These are phyloP conservation scores for Salvia miltiorrhiza DNA, from an alignment of 257 asterid genomes.

Conservation along the genomic window DNA sequence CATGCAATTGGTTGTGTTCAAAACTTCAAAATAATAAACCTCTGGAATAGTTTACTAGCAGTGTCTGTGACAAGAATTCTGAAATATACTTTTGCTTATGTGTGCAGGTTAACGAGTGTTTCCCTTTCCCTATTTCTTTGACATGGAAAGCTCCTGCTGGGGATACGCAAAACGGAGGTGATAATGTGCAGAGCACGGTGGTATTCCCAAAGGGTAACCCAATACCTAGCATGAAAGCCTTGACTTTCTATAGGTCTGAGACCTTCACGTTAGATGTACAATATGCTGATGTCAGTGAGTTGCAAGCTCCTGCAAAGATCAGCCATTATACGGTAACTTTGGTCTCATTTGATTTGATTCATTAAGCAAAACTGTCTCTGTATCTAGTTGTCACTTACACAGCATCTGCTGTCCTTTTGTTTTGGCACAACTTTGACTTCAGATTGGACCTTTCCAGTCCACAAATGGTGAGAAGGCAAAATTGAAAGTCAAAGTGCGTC, in stretches of 20 bases:
- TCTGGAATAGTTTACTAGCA: not conserved
- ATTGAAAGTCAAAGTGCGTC: slow-evolving; percentile 74
- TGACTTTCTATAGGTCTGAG: slow-evolving; percentile 76
- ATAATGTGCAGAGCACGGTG: slow-evolving; percentile 64
- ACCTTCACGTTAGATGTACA: slow-evolving; percentile 67
- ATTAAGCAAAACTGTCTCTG: not conserved
- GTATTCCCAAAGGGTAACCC: slow-evolving; percentile 92
- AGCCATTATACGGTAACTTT: slow-evolving; percentile 75
- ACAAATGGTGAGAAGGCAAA: slow-evolving; percentile 60
- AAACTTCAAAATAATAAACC: not conserved
- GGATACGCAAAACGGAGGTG: slow-evolving; percentile 62
- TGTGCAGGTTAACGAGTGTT: slow-evolving; percentile 69
- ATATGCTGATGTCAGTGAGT: slow-evolving; percentile 70
- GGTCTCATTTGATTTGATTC: not conserved
- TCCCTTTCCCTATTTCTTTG: slow-evolving; percentile 75
- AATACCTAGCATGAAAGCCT: slow-evolving; percentile 84
- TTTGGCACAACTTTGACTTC: slow-evolving; percentile 9
- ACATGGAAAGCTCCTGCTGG: slow-evolving; percentile 71
- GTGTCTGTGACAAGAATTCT: not conserved
- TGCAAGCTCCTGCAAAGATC: slow-evolving; percentile 74
- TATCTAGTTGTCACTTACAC: not conserved
- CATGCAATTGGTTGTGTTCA: not conserved
- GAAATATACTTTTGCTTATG: not conserved
- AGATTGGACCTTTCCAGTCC: slow-evolving; percentile 88
- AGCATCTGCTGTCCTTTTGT: not conserved